Percentiles rank a stretch among this genome's conserved stretches.
Conservation (phyloP, 345 rosid genomes). For the Sisymbrium altissimum region DNA sequence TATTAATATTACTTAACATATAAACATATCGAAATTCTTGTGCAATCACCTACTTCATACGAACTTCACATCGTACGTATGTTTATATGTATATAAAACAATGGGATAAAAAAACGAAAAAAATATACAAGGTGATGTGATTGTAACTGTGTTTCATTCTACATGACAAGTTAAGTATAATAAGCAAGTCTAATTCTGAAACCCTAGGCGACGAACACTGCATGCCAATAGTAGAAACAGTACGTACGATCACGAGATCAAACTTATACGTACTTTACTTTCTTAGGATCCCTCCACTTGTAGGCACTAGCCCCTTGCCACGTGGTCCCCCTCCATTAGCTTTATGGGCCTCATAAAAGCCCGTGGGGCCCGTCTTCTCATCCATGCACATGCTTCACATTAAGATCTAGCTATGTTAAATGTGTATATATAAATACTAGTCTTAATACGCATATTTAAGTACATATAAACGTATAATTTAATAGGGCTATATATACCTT, state of each 20-base stretch:
- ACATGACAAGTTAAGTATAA: conserved; percentile 26
- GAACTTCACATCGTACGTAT: background rate
- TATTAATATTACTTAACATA: background rate
- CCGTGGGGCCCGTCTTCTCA: conserved; percentile 24
- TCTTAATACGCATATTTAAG: conserved; percentile 18
- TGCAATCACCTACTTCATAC: conserved; percentile 9
- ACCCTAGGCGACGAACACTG: conserved; percentile 38
- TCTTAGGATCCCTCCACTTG: conserved; percentile 37
- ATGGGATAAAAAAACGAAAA: background rate
- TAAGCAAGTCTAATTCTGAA: conserved; percentile 29
- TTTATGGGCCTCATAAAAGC: conserved; percentile 31
- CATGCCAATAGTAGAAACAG: conserved; percentile 38
- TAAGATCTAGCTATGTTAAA: conserved; percentile 17
- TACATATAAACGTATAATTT: conserved; percentile 22
- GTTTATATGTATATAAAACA: background rate
- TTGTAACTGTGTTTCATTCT: conserved; percentile 5
- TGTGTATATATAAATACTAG: conserved; percentile 10
- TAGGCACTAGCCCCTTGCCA: conserved; percentile 29
- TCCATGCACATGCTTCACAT: conserved; percentile 40
- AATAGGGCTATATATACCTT: conserved; percentile 28
- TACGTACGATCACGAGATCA: conserved; percentile 38
- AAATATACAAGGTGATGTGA: background rate
- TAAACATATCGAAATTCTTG: background rate
- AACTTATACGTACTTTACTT: conserved; percentile 32
- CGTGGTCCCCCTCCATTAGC: conserved; percentile 33